A percentile compares a stretch with the other conserved stretches of the same genome.
These are phyloP conservation scores for Penicillium diatomitis DNA, from an alignment of 495 filamentous ascomycete species.

Conservation along the genomic window DNA sequence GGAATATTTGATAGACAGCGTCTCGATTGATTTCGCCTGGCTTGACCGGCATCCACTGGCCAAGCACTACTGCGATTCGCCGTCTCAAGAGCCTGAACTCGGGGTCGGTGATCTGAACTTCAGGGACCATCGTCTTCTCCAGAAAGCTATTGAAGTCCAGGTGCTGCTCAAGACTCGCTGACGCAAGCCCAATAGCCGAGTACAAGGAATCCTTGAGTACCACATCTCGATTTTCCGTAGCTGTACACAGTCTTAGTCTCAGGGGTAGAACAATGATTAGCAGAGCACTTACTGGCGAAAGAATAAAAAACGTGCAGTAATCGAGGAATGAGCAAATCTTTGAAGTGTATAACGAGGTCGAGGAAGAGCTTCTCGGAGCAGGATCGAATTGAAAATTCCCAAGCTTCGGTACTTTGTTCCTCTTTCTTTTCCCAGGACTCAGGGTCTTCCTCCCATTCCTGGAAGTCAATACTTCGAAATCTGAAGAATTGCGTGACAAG, in stretches of 20 bases:
- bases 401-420: constrained; percentile 68
- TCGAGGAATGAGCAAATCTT: constrained; percentile 62
- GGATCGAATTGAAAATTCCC: constrained; percentile 79
- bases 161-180: constrained; percentile 56
- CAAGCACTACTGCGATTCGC: constrained; percentile 76
- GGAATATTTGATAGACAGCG: constrained; percentile 81
- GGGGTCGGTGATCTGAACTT: constrained; percentile 66
- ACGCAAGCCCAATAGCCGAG: constrained; percentile 79
- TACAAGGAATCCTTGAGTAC: constrained; percentile 89
- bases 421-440: constrained; percentile 87
- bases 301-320: constrained; percentile 70
- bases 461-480: constrained; percentile 74
- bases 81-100: constrained; percentile 82
- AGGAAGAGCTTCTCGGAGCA: constrained; percentile 92
- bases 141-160: constrained; percentile 81
- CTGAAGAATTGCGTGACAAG: constrained; percentile 83
- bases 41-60: constrained; percentile 80
- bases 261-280: too few species aligned
- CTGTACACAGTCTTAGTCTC: constrained; percentile 16
- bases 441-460: constrained; percentile 85
- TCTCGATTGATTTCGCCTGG: constrained; percentile 51
- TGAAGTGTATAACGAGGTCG: constrained; percentile 82
- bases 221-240: constrained; percentile 54
- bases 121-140: constrained; percentile 59
- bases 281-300: constrained; percentile 48